phyloP scores from a whole-genome alignment of 768 basidiomycete species.

The Crucibulum laeve region DNA sequence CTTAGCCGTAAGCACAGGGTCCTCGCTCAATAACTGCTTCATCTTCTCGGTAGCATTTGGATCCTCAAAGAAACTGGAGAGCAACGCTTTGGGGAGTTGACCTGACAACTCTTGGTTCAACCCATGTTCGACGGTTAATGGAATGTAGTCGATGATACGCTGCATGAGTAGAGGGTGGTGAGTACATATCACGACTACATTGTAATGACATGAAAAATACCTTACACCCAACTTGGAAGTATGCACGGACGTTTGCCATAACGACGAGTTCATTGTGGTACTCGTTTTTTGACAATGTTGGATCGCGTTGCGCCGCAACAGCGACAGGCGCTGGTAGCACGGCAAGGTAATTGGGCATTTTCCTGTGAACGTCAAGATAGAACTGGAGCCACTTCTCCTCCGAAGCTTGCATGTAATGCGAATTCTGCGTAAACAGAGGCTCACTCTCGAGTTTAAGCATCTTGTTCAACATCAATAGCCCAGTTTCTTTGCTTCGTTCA shows the following conservation, averaged over 20 bases:
- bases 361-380: neutral
- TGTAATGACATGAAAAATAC: slow-evolving; percentile 19
- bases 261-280: slow-evolving; percentile 40
- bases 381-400: slow-evolving; percentile 14
- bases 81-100: slow-evolving; percentile 19
- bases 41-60: slow-evolving; percentile 15
- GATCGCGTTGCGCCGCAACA: too few relatives aligned
- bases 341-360: neutral
- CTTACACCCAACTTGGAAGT: slow-evolving; percentile 52
- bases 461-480: slow-evolving; percentile 21
- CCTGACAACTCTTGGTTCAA: slow-evolving; percentile 35
- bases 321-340: too few relatives aligned
- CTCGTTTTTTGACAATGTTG: neutral
- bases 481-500: slow-evolving; percentile 13
- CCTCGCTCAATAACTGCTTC: slow-evolving; percentile 32
- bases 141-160: slow-evolving; percentile 54
- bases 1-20: slow-evolving; percentile 25
- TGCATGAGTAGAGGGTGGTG: slow-evolving; percentile 13
- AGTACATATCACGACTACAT: neutral
- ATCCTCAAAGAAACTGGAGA: slow-evolving; percentile 25
- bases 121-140: slow-evolving; percentile 41
- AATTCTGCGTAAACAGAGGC: slow-evolving; percentile 32
- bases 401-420: slow-evolving; percentile 11
- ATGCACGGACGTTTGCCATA: slow-evolving; percentile 55
- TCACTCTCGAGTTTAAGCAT: slow-evolving; percentile 31